A percentile compares a stretch with the other conserved stretches of the same genome.
These are phyloP conservation scores for Irpex sp. DNA, from an alignment of 1,284 basidiomycete species.

Conservation along the genomic window DNA sequence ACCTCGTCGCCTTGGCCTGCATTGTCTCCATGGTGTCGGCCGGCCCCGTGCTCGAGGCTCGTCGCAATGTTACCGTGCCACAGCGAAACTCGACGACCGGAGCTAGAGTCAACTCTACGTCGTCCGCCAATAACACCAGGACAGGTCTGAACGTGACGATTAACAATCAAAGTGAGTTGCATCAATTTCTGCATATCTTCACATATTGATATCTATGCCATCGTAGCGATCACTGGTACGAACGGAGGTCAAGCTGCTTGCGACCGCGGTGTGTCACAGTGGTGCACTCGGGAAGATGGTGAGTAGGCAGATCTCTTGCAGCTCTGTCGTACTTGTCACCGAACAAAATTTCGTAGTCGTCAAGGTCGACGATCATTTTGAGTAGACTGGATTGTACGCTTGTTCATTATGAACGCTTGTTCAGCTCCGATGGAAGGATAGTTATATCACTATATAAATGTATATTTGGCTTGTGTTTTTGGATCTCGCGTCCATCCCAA, in stretches of 20 bases:
- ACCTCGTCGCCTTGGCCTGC: neutral
- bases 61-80: neutral
- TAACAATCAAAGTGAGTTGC: neutral
- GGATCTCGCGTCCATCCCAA: too few relatives aligned
- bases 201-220: neutral
- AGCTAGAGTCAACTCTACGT: neutral
- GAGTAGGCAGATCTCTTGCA: neutral
- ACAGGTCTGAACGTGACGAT: neutral
- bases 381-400: too few relatives aligned
- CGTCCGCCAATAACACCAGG: neutral
- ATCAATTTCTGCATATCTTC: neutral
- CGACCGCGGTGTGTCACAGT: neutral
- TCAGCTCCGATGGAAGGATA: too few relatives aligned
- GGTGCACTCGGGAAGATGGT: neutral
- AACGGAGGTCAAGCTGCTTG: neutral
- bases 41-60: neutral
- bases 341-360: neutral
- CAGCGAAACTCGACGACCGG: neutral
- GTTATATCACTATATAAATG: too few relatives aligned
- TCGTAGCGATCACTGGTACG: neutral
- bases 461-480: too few relatives aligned
- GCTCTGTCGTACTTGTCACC: neutral
- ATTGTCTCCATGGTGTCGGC: neutral
- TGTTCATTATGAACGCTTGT: too few relatives aligned
- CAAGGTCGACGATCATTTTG: too few relatives aligned